Base-by-base conservation (phyloP, 2,329 filamentous ascomycete species). In the Colletotrichum eleusines region DNA sequence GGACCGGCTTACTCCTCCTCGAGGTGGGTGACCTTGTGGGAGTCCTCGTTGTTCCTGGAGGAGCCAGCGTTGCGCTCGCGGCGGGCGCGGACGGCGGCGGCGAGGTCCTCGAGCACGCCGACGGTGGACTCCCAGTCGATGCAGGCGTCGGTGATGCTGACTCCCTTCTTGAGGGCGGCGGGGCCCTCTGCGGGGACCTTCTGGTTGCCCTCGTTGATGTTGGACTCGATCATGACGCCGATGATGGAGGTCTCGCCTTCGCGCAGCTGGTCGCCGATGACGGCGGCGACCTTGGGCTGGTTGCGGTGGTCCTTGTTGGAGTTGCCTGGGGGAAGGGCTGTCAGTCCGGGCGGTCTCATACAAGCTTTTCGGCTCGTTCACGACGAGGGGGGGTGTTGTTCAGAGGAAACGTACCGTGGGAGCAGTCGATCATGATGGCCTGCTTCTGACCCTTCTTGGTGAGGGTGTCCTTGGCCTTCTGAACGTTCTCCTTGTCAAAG, bases 141-240 rank as follows among this genome's bases (percentile, higher is more conserved):
- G 84, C 95, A 99, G 66, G 95, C 95, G 81, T 98, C 95, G 1
- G 95, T 98, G 83, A 98, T 98, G 81, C 92, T 95, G 77, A 98
- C 92, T 75, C 95, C 95, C 83, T 93, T 94, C 86, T 94, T 93
- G 62, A 98, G 87, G 9, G 83, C 92, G 1, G 89, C 81, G 9
- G 92, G 92, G 11, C 95, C 95, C 81, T 97, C 94, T 1, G 90
- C 81, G 0, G 94, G 94, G 1, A 97, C 93, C 85, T 97, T 97
- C 79, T 94, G 92, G 86, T 91, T 94, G 74, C 90, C 88, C 84
- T 97, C 96, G 81, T 95, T 90, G 86, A 98, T 95, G 84, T 98
- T 95, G 78, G 94, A 97, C 86, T 99, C 95, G 76, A 99, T 97
- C 95, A 99, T 99, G 79, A 98, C 94, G 80, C 95, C 96, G 74